Percentiles rank a stretch among this genome's conserved stretches.
Evolutionary conservation across 2,329 filamentous ascomycete species (phyloP).

Genomic region (Xylariaceae sp.): DNA sequence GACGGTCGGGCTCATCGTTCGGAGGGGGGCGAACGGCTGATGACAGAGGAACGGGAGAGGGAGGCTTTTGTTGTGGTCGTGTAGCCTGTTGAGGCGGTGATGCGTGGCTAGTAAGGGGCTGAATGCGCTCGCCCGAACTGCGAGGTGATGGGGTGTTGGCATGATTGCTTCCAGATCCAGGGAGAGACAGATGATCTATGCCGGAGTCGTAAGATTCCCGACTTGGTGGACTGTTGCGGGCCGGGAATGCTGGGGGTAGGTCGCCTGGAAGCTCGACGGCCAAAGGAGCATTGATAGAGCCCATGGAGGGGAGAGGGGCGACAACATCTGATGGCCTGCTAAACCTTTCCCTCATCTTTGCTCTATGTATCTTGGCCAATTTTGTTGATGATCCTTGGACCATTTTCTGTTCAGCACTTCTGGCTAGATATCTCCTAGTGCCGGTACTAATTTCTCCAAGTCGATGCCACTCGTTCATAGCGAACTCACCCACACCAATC

Average conservation of each 20-base stretch:
- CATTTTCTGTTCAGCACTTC: conserved; percentile 74
- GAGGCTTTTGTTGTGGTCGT: conserved; percentile 30
- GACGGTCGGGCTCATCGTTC: conserved; percentile 53
- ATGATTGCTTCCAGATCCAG: conserved; percentile 28
- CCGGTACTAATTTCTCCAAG: conserved; percentile 94
- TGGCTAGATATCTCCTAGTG: conserved; percentile 80
- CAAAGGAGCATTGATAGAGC: conserved; percentile 49
- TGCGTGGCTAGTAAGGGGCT: conserved; percentile 37
- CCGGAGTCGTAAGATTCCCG: conserved; percentile 62
- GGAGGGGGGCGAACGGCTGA: conserved; percentile 28
- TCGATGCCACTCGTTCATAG: conserved; percentile 97
- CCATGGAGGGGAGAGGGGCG: conserved; percentile 43
- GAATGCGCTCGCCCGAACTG: conserved; percentile 52
- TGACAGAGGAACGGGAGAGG: conserved; percentile 24
- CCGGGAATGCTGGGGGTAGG: conserved; percentile 45
- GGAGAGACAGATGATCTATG: conserved; percentile 51
- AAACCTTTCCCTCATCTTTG: conserved; percentile 66
- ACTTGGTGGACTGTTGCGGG: conserved; percentile 44
- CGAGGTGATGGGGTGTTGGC: conserved; percentile 50
- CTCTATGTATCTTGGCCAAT: conserved; percentile 79
- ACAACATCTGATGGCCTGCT: conserved; percentile 46
- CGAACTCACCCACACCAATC: conserved; percentile 93
- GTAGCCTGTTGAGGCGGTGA: conserved; percentile 38
- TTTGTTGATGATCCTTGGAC: conserved; percentile 77
- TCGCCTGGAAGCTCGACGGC: conserved; percentile 64